Base-by-base conservation (phyloP, 169 alveolate genomes). In the Eimeria acervulina region DNA sequence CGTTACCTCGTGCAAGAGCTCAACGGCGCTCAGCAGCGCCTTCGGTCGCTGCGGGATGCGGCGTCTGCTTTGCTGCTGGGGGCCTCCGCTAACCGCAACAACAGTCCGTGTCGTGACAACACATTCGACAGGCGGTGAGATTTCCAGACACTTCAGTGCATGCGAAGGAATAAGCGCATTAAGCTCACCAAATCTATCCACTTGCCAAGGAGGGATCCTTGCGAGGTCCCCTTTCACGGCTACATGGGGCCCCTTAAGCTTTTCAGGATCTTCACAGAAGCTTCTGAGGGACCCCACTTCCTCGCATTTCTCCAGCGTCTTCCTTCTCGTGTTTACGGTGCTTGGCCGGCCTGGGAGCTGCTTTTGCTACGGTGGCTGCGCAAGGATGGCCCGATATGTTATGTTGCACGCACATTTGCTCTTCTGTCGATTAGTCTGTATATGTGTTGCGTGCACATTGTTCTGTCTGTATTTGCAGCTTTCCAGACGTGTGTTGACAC, bases 31-130 rank as follows among this genome's bases (percentile, higher is more conserved):
- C 87, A 76, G 59, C 87, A 76, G 61, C 87, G 87, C 87, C 59
- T 76, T 15, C 44, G 87, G 33, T 40, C 87, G 12, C 47, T 76
- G 87, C 52, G 87, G 19, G 87, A 76, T 26, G 87, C 87, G 12
- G 87, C 87, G 5, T 76, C 87, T 33, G 59, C 87, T 21, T 36
- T 76, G 33, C 87, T 76, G 63, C 52, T 76, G 31, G 87, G 63
- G 31, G 87, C 87, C 21, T 23, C 52, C 87, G n/a, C 87, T 10
- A 44, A 44, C 40, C 87, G 87, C 52, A 70, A 70, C 81, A 76
- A 76, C 87, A 76, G 87, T 26, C 87, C 87, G 38, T 76, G 87
- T n/a, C 52, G 87, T 19, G 87, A 76, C 87, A 76, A 36, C 52
- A 40, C 87, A 36, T 76, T 76, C 59, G 87, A 76, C 87, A 13